Conservation (phyloP, 1,284 basidiomycete species). For the Pseudozyma pruni region DNA sequence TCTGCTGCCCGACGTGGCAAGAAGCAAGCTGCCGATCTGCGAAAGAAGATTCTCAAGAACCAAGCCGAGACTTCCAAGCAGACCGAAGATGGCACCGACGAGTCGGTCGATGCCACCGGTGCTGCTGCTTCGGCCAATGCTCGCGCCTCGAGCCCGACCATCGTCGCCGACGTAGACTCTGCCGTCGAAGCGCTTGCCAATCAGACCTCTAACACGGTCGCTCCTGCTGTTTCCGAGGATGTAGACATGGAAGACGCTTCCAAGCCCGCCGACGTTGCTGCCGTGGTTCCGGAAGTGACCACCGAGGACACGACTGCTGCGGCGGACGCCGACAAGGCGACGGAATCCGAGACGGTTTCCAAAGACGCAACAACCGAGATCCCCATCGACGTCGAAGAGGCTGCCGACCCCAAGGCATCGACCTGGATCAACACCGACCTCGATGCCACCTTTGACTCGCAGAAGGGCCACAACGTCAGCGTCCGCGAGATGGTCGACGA, state of each 20-base stretch:
- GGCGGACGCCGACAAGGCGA: constrained; percentile 2
- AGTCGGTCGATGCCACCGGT: constrained; percentile 29
- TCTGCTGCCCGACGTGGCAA: constrained; percentile 28
- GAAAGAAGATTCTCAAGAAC: constrained; percentile 51
- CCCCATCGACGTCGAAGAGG: constrained; percentile 21
- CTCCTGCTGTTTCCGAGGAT: constrained; percentile 39
- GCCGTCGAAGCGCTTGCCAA: constrained; percentile 46
- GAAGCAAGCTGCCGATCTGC: constrained; percentile 51
- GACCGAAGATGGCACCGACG: constrained; percentile 39
- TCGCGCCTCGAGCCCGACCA: constrained; percentile 40
- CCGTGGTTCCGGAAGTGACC: not conserved
- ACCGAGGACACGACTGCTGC: constrained; percentile 3
- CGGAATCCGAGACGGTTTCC: constrained; percentile 8
- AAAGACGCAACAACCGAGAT: constrained; percentile 16
- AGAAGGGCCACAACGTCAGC: constrained; percentile 39
- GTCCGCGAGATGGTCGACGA: constrained; percentile 38
- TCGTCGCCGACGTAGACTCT: constrained; percentile 44
- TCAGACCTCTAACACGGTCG: constrained; percentile 42
- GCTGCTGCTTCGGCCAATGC: constrained; percentile 40
- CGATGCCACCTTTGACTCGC: constrained; percentile 54
- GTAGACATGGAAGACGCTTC: constrained; percentile 54
- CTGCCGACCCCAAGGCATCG: constrained; percentile 60
- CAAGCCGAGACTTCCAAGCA: constrained; percentile 54
- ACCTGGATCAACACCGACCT: constrained; percentile 71
- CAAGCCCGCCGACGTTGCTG: constrained; percentile 6